Percentiles rank a stretch among this genome's conserved stretches.
Evolutionary conservation across 1,284 basidiomycete species (phyloP).

Genomic region (Athelia sp.): DNA sequence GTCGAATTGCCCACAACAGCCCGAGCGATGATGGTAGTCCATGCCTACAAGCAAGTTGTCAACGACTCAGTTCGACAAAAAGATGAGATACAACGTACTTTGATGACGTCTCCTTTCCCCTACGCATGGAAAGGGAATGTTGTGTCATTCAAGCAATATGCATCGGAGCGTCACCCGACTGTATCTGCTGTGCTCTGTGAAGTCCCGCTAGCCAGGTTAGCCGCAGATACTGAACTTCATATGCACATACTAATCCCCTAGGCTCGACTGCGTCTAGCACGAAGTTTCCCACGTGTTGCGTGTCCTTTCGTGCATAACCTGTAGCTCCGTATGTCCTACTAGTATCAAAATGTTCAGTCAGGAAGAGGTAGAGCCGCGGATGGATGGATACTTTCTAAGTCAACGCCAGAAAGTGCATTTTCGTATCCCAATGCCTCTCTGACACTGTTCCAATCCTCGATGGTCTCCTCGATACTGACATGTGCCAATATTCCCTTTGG

Average conservation of each 20-base stretch:
- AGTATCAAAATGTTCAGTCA: too few species aligned
- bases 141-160: conserved; percentile 9
- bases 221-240: background rate
- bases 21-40: background rate
- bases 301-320: conserved; percentile 9
- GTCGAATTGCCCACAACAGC: background rate
- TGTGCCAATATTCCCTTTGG: conserved; percentile 12
- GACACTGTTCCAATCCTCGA: conserved; percentile 12
- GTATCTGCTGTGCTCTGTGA: conserved; percentile 8
- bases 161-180: conserved; percentile 11
- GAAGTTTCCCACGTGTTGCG: conserved; percentile 9
- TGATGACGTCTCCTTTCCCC: conserved; percentile 12
- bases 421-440: conserved; percentile 13
- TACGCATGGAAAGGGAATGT: conserved; percentile 12
- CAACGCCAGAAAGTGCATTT: conserved; percentile 7
- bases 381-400: conserved; percentile 11
- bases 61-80: background rate
- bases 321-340: conserved; percentile 12
- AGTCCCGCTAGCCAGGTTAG: conserved; percentile 1
- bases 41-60: background rate
- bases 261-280: conserved; percentile 11
- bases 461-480: conserved; percentile 8
- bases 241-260: conserved; percentile 9
- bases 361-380: too few species aligned
- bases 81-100: conserved; percentile 1